Evolutionary conservation across 2,329 filamentous ascomycete species (phyloP), one percentile per base, ranked within the genome.

Genomic region (Triangularia verruculosa): DNA sequence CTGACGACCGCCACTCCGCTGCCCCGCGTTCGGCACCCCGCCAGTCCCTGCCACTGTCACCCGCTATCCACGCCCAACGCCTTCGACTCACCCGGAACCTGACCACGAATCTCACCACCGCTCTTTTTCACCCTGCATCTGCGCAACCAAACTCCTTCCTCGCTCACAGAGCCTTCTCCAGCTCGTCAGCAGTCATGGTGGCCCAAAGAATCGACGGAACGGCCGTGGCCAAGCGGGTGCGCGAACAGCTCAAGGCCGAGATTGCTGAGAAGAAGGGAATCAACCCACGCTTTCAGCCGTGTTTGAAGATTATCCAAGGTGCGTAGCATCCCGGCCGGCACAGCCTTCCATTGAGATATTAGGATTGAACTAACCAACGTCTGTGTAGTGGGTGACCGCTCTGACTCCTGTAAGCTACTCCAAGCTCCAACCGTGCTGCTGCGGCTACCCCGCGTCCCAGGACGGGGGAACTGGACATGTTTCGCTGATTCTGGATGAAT

Each of bases 261-360:
- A 96, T 99, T 78, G 84, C 86, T 70, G 83, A 91, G 75, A 90
- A 88, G 76, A 94, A 97, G 78, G 84, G 86, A 78, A 78, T 82
- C 66, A 97, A 97, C 76, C 90, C 94, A 47, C 86, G 93, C 71
- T 99, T 93, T 82, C 88, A 89, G 79, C 95, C 95, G 59, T 90
- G 86, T 69, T 83, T 99, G 76, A 95, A 93, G 77, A 99, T 99
- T 76, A 89, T 99, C 70, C 95, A 99, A 86, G 91, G 92, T 93
- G 77, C 72, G 84, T 75, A 53, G 67, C 47, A 34, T 67, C 53
- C 24, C 55, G 67, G 56, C 61, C 59, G 20, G 7, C 55, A 27
- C 24, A 51, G 30, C 30, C 17, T 24, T 12, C 15, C 8, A 7
- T 9, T 54, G 11, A 1, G 25, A 11, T 54, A 15, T 24, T 52